Evolutionary conservation across 1,284 basidiomycete species (phyloP), one percentile per base, ranked within the genome.

Genomic region (Fomitopsis betulina): DNA sequence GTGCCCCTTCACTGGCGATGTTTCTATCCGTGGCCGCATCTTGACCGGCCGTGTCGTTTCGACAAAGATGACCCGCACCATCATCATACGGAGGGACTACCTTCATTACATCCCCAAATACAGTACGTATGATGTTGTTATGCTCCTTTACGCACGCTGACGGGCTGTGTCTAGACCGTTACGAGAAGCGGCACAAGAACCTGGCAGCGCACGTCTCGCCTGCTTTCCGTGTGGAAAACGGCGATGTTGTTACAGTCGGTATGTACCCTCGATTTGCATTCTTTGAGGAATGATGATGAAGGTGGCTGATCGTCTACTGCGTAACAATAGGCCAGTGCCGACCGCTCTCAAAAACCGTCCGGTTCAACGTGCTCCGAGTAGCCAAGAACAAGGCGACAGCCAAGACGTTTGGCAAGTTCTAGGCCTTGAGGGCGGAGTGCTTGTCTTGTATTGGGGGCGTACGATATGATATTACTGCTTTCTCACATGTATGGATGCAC

Each of bases 21-120:
- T 98, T 70, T 98, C 97, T 59, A 99, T 99, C 77, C 96, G 97
- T 76, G 97, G 97, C 63, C 96, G 97, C 73, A 98, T 99, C 79
- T 81, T 99, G 67, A 96, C 94, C 60, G 97, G 97, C 76, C 92
- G 91, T 75, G 96, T 99, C 66, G 82, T 99, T 60, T 98, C 96
- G 65, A 98, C 96, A 54, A 99, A 99, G 86, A 99, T 99, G 97
- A 97, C 91, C 76, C 94, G 97, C 73, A 99, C 97, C 62, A 85
- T 98, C 75, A 87, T 99, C 79, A 95, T 99, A 80, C 96, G 97
- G 66, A 85, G 97, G 72, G 97, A 99, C 76, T 99, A 98, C 78
- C 87, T 96, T 57, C 97, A 98, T 83, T 99, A 93, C 79, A 87
- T 99, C 73, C 94, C 96, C 69, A 99, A 99, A 85, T 99, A 99